These are phyloP conservation scores for Trypanosoma mega DNA, from an alignment of 208 protist genomes.

Conservation along the genomic window DNA sequence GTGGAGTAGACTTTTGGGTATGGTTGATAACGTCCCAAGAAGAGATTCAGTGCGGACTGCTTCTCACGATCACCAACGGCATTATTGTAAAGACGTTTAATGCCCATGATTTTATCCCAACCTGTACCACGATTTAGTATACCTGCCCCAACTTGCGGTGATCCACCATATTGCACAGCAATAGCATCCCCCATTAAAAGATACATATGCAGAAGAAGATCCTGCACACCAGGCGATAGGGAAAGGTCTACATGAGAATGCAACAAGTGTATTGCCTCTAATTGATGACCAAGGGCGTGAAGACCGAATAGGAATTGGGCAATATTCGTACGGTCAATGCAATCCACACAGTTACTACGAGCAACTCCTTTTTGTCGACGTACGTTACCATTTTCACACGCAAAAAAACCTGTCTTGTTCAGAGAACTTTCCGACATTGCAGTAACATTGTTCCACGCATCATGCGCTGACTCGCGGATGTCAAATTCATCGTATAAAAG, in stretches of 20 bases:
- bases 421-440: conserved; percentile 47
- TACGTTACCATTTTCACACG: conserved; percentile 20
- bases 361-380: conserved; percentile 86
- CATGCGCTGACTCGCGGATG: conserved; percentile 57
- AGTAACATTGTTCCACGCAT: conserved; percentile 75
- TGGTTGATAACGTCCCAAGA: conserved; percentile 74
- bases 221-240: conserved; percentile 39
- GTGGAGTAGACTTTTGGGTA: conserved; percentile 16
- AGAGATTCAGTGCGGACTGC: conserved; percentile 75
- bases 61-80: conserved; percentile 76
- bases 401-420: conserved; percentile 52
- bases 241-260: conserved; percentile 37
- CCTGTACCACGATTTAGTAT: conserved; percentile 76
- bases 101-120: conserved; percentile 87
- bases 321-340: conserved; percentile 97
- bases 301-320: conserved; percentile 93
- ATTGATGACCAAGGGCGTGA: conserved; percentile 69
- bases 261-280: conserved; percentile 47
- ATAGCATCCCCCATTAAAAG: conserved; percentile 78
- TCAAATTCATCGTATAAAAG: conserved; percentile 86
- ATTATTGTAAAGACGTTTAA: conserved; percentile 89
- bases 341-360: conserved; percentile 98
- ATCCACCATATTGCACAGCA: conserved; percentile 88
- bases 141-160: conserved; percentile 78
- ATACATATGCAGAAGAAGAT: conserved; percentile 81